Conservation (phyloP, 176 grass and related monocot genomes). For the Ensete glaucum region DNA sequence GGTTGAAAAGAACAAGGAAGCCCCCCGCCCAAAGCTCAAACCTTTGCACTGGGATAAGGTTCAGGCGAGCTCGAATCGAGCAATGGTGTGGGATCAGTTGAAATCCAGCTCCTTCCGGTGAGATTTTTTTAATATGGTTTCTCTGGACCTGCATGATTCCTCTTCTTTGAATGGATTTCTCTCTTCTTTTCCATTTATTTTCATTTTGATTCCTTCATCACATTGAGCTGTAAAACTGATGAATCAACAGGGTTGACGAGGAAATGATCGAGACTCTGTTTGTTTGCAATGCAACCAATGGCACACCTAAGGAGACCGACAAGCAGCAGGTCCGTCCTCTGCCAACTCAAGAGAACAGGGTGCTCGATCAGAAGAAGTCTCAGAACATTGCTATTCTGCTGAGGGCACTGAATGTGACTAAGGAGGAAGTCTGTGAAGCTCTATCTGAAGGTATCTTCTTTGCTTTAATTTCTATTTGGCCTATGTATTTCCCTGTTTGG, state of each 20-base stretch:
- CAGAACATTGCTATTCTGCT: slow-evolving; percentile 82
- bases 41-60: slow-evolving; percentile 80
- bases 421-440: slow-evolving; percentile 69
- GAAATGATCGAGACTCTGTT: slow-evolving; percentile 74
- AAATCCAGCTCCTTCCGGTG: slow-evolving; percentile 72
- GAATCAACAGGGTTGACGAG: slow-evolving; percentile 40
- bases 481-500: neutral
- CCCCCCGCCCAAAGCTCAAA: slow-evolving; percentile 41
- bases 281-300: slow-evolving; percentile 45
- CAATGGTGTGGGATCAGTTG: slow-evolving; percentile 73
- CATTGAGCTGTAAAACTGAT: neutral
- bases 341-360: slow-evolving; percentile 36
- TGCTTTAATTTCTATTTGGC: neutral
- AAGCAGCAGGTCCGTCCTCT: slow-evolving; percentile 1
- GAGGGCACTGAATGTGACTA: slow-evolving; percentile 45
- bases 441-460: slow-evolving; percentile 47
- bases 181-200: neutral
- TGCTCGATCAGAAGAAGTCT: slow-evolving; percentile 47
- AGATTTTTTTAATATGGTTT: slow-evolving; percentile 11
- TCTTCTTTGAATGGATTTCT: neutral
- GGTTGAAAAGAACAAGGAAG: slow-evolving; percentile 22
- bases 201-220: neutral
- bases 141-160: neutral
- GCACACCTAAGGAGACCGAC: neutral
- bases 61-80: slow-evolving; percentile 48